Percentiles rank a stretch among this genome's conserved stretches.
These are phyloP conservation scores for Globisporangium mamillatum DNA, from an alignment of 352 stramenopile genomes.

Conservation along the genomic window DNA sequence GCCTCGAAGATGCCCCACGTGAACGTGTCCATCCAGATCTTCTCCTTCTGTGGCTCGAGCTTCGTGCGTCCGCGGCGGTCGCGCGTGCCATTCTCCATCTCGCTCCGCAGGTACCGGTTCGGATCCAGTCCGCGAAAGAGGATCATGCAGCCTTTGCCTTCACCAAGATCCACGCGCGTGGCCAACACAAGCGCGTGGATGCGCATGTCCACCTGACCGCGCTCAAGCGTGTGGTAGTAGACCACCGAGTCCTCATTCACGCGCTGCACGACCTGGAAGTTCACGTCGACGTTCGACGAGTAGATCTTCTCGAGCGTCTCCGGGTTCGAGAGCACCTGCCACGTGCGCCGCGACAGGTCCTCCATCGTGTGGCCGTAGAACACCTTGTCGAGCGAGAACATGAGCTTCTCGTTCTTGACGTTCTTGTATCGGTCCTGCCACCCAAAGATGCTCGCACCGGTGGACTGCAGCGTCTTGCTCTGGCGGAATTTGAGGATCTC, in stretches of 20 bases:
- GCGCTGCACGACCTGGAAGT: conserved; percentile 65
- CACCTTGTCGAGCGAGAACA: conserved; percentile 66
- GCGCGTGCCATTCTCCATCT: conserved; percentile 41
- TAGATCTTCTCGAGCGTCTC: conserved; percentile 49
- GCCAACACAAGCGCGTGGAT: conserved; percentile 63
- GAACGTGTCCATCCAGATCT: conserved; percentile 73
- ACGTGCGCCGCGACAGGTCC: conserved; percentile 40
- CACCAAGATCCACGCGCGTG: conserved; percentile 47
- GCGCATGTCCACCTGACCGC: conserved; percentile 40
- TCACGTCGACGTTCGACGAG: conserved; percentile 44
- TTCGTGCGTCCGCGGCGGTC: conserved; percentile 58
- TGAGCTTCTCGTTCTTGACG: conserved; percentile 50
- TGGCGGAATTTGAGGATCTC: conserved; percentile 55
- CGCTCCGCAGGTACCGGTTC: conserved; percentile 45
- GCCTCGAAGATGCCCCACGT: conserved; percentile 64
- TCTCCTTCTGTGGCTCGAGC: conserved; percentile 41
- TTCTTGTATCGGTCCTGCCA: conserved; percentile 54
- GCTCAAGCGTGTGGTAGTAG: conserved; percentile 72
- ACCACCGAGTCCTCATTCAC: conserved; percentile 56
- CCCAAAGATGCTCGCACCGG: conserved; percentile 57
- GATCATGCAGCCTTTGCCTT: conserved; percentile 39
- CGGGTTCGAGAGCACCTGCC: conserved; percentile 48
- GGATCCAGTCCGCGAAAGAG: conserved; percentile 58
- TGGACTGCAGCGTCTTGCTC: conserved; percentile 42
- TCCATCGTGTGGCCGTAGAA: conserved; percentile 37